Conservation (phyloP, 352 stramenopile genomes). For the Globisporangium viniferum region DNA sequence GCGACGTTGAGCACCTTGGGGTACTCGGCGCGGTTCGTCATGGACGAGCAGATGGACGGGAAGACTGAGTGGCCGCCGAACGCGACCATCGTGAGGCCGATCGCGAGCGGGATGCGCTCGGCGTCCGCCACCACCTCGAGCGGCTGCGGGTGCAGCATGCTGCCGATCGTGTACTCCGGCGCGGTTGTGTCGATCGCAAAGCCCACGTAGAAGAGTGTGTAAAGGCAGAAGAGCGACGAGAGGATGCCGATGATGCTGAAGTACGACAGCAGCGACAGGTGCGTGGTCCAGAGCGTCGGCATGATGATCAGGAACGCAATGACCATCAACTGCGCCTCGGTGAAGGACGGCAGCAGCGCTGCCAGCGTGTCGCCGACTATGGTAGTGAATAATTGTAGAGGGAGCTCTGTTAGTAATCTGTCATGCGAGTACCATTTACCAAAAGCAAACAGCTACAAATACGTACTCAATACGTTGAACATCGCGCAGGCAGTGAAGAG, state of each 20-base stretch:
- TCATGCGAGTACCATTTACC: not conserved
- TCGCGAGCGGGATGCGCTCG: conserved; percentile 71
- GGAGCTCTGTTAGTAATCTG: not conserved
- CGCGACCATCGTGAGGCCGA: conserved; percentile 84
- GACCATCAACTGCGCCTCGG: conserved; percentile 56
- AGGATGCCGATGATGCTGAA: conserved; percentile 83
- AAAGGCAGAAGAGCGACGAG: conserved; percentile 81
- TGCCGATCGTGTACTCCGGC: conserved; percentile 42
- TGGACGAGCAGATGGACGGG: conserved; percentile 87
- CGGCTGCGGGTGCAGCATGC: conserved; percentile 57
- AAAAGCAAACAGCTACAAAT: not conserved
- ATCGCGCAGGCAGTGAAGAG: conserved; percentile 79
- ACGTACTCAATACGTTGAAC: conserved; percentile 79
- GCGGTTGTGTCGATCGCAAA: conserved; percentile 45
- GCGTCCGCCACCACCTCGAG: conserved; percentile 57
- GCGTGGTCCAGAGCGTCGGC: conserved; percentile 77
- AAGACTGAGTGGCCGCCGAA: conserved; percentile 88
- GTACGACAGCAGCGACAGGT: conserved; percentile 81
- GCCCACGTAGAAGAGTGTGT: conserved; percentile 73
- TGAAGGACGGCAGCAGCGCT: conserved; percentile 64
- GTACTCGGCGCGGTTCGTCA: conserved; percentile 61
- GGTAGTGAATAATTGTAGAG: not conserved
- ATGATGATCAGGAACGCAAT: conserved; percentile 71
- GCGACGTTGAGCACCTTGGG: conserved; percentile 64
- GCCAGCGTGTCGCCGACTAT: conserved; percentile 75